Evolutionary conservation across 176 grass and related monocot genomes (phyloP), one percentile per base, ranked within the genome.

Genomic region (Oryza brachyantha): DNA sequence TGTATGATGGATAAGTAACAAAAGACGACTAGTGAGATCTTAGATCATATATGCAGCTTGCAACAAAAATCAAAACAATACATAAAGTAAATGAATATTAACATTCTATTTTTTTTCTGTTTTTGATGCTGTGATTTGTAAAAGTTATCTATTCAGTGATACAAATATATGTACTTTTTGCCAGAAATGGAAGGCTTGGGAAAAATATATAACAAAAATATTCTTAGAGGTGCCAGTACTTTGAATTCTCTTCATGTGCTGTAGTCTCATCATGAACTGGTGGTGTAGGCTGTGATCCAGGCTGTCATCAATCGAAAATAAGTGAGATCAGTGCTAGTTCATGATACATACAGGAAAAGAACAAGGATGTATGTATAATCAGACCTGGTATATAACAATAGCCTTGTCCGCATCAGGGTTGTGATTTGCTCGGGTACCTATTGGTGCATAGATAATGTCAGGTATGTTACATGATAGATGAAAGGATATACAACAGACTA

Each of bases 331-430:
- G 24, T 52, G 40, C 37, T 69, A 31, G 36, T 19, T 19, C 36
- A 80, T 55, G 35, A 64, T n/a, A 57, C 13, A 64, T 31, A 81
- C 17, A 67, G 19, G n/a, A 35, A 61, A 5, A 10, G 83, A 83
- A 63, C 13, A 77, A 4, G 32, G 34, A 5, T 42, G 45, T 61
- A 5, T 24, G 75, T n/a, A 66, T 45, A 73, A 25, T 7, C 78
- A 84, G 86, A 98, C 96, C 96, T 94, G 94, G 67, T 93, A 98
- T 62, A 98, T 68, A 85, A 98, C 92, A 57, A 98, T 90, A 35
- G 96, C 92, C 45, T 94, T 94, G 60, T 90, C 92, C 71, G 76
- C 80, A 78, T 94, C 88, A 72, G 64, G 74, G 85, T 93, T 85
- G 71, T 57, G 50, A 69, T 74, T 84, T 75, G 68, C 14, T 42